Evolutionary conservation across 2,329 filamentous ascomycete species (phyloP).

Genomic region (Ascochyta lentis): DNA sequence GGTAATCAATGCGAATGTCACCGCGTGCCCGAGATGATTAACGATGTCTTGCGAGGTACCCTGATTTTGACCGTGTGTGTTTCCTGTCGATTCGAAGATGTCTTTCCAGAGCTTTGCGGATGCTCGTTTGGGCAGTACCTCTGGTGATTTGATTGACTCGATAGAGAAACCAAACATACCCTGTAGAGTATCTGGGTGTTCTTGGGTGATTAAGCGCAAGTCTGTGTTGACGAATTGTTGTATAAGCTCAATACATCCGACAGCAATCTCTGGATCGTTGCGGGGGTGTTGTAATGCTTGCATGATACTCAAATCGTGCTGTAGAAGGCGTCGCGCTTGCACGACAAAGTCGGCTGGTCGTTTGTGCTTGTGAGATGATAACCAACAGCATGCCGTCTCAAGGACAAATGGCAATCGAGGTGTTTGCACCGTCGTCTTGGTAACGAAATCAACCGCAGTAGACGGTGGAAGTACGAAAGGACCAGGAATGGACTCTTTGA

Average conservation of each 20-base stretch:
- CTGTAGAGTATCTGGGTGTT: slow-evolving; percentile 64
- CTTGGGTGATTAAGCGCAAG: slow-evolving; percentile 67
- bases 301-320: slow-evolving; percentile 69
- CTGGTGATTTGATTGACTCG: slow-evolving; percentile 71
- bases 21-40: slow-evolving; percentile 41
- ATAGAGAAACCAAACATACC: slow-evolving; percentile 76
- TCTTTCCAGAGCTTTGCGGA: slow-evolving; percentile 74
- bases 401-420: slow-evolving; percentile 73
- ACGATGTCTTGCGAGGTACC: slow-evolving; percentile 45
- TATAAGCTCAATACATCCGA: slow-evolving; percentile 76
- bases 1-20: slow-evolving; percentile 40
- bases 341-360: slow-evolving; percentile 32
- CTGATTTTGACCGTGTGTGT: slow-evolving; percentile 37
- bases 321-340: slow-evolving; percentile 52
- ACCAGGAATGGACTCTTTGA: slow-evolving; percentile 75
- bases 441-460: slow-evolving; percentile 71
- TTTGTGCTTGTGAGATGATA: slow-evolving; percentile 56
- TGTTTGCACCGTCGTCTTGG: slow-evolving; percentile 64
- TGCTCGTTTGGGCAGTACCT: slow-evolving; percentile 76
- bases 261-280: slow-evolving; percentile 73
- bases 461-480: slow-evolving; percentile 77
- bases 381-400: slow-evolving; percentile 73
- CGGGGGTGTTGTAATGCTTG: slow-evolving; percentile 67
- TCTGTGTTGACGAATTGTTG: slow-evolving; percentile 68
- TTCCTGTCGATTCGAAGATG: slow-evolving; percentile 43